Evolutionary conservation across 1,284 basidiomycete species (phyloP).

Genomic region (Ganoderma sinense): DNA sequence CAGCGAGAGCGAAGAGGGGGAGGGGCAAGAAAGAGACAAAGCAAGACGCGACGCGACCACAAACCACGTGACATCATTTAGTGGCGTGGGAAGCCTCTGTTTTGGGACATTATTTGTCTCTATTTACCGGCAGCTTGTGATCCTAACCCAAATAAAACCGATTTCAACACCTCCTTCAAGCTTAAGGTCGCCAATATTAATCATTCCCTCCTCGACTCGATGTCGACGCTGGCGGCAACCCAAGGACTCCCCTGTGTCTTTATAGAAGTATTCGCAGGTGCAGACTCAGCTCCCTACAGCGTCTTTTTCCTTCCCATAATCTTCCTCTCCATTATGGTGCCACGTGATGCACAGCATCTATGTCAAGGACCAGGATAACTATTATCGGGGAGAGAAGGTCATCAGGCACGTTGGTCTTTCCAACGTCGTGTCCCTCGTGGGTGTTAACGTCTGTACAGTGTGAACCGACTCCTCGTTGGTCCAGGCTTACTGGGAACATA

Average conservation of each 20-base stretch:
- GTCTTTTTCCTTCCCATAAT: too few species aligned
- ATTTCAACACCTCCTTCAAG: too few species aligned
- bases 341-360: conserved; percentile 39
- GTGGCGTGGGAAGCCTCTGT: neutral
- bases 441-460: too few species aligned
- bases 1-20: neutral
- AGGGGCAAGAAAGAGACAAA: neutral
- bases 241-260: too few species aligned
- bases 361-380: conserved; percentile 41
- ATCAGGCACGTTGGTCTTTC: neutral
- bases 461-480: neutral
- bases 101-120: neutral
- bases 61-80: conserved; percentile 3
- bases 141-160: neutral
- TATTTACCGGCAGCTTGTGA: neutral
- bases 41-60: conserved; percentile 2
- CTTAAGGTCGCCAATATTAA: too few species aligned
- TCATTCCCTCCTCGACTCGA: too few species aligned
- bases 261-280: too few species aligned
- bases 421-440: neutral
- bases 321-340: too few species aligned
- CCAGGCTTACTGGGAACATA: neutral
- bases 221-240: too few species aligned
- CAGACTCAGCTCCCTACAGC: too few species aligned
- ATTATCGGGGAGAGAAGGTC: conserved; percentile 24